These are phyloP conservation scores for Claviceps digitariae DNA, from an alignment of 2,329 filamentous ascomycete species.

Conservation along the genomic window DNA sequence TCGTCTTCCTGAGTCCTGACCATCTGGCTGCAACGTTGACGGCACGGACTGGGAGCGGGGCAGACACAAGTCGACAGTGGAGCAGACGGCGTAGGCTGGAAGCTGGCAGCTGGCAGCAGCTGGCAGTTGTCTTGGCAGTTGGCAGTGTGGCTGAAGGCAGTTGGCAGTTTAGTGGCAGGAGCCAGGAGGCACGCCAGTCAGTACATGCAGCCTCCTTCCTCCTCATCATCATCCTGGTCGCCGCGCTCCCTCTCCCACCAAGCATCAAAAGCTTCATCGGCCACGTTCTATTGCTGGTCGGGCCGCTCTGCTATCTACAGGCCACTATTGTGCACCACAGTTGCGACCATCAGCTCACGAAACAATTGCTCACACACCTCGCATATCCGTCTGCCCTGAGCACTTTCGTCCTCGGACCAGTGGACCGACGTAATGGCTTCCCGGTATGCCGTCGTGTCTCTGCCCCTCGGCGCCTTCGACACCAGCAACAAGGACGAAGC, in stretches of 20 bases:
- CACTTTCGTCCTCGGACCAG: neutral
- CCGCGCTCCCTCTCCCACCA: neutral
- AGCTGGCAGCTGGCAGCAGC: neutral
- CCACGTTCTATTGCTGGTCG: neutral
- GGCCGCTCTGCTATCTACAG: neutral
- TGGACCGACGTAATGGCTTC: conserved; percentile 25
- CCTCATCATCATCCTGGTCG: neutral
- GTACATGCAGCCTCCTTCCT: neutral
- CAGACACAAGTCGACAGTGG: neutral
- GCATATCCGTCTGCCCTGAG: neutral
- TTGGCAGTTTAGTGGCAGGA: too few relatives aligned
- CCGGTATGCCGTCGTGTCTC: conserved; percentile 78
- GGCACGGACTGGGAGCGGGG: neutral
- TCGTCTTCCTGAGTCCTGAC: neutral
- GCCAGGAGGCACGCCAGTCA: too few relatives aligned
- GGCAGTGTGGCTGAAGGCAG: neutral
- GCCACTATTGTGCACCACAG: too few relatives aligned
- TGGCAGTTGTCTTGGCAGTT: neutral
- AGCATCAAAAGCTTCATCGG: neutral
- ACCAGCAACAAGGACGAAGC: conserved; percentile 71
- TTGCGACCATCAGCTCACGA: neutral
- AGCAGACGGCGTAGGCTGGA: neutral
- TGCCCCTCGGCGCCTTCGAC: conserved; percentile 77
- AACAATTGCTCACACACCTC: neutral
- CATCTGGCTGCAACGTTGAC: neutral